Percentiles rank a stretch among this genome's conserved stretches.
These are phyloP conservation scores for Fusarium sp. DNA, from an alignment of 2,329 filamentous ascomycete species.

Conservation along the genomic window DNA sequence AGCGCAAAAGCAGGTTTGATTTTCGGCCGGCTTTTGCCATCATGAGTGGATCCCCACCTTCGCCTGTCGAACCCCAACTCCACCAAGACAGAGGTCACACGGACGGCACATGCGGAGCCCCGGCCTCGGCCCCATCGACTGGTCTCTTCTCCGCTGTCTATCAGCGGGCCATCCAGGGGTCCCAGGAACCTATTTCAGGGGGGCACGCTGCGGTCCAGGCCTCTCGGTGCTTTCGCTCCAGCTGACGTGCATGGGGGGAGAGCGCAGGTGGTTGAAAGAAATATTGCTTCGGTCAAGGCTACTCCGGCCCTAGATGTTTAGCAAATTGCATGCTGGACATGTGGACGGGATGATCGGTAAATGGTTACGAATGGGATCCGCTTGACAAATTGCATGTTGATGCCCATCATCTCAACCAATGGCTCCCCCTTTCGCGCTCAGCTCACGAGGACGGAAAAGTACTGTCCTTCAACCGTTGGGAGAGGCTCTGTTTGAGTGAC, in stretches of 20 bases:
- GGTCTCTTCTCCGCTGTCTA: conserved; percentile 19
- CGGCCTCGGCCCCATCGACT: conserved; percentile 30
- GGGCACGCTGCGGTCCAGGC: conserved; percentile 18
- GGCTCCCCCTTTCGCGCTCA: neutral
- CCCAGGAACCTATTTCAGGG: conserved; percentile 35
- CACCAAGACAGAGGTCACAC: conserved; percentile 43
- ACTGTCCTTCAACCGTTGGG: neutral
- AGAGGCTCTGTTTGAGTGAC: conserved; percentile 25
- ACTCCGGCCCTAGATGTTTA: neutral
- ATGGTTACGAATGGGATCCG: neutral
- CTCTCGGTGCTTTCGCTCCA: neutral
- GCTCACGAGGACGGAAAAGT: neutral
- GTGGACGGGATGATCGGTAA: neutral
- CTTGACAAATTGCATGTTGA: neutral
- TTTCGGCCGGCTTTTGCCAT: conserved; percentile 37
- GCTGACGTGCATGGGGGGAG: neutral
- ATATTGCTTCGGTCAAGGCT: neutral
- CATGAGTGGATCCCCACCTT: conserved; percentile 19
- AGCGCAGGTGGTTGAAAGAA: neutral
- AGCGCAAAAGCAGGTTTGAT: conserved; percentile 31
- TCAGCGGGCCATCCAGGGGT: conserved; percentile 28
- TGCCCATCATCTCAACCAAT: neutral
- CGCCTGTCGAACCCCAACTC: conserved; percentile 38
- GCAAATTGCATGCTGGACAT: neutral
- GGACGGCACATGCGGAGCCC: conserved; percentile 40